phyloP scores from a whole-genome alignment of 192 early-diverging fungal species.

The Spizellomyces sp. region DNA sequence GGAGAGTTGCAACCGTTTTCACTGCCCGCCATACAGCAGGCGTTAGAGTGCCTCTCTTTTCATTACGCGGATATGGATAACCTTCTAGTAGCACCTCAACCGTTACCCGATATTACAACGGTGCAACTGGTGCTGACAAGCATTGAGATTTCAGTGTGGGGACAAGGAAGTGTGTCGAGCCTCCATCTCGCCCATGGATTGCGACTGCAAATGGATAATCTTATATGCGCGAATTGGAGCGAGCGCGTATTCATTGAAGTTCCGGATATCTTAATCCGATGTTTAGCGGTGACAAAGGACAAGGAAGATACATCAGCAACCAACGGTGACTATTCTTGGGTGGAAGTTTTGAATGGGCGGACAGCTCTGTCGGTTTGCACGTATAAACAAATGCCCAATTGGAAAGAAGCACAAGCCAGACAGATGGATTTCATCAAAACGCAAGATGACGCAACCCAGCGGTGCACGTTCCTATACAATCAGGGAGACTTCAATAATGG shows the following conservation, averaged over 20 bases:
- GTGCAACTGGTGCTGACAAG: conserved; percentile 57
- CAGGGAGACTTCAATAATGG: too few relatives aligned
- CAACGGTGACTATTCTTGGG: conserved; percentile 50
- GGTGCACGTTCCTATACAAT: conserved; percentile 59
- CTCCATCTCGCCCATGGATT: conserved; percentile 61
- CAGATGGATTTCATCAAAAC: conserved; percentile 63
- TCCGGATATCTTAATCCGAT: conserved; percentile 54
- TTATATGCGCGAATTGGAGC: conserved; percentile 59
- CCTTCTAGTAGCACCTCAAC: conserved; percentile 47
- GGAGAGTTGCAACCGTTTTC: conserved; percentile 70
- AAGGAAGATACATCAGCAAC: neutral
- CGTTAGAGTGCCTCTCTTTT: conserved; percentile 63
- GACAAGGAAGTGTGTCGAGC: conserved; percentile 48
- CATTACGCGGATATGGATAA: conserved; percentile 72
- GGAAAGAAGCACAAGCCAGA: conserved; percentile 46
- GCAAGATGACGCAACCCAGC: conserved; percentile 63
- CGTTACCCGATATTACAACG: conserved; percentile 63
- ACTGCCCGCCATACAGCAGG: conserved; percentile 50
- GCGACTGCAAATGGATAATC: conserved; percentile 65
- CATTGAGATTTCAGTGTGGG: conserved; percentile 64
- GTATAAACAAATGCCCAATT: conserved; percentile 54
- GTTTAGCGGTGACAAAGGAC: conserved; percentile 50
- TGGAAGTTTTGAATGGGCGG: conserved; percentile 66
- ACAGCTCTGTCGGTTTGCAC: conserved; percentile 61
- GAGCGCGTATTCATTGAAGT: conserved; percentile 58